Base-by-base conservation (phyloP, 805 yeast genomes). In the Candida bentonensis region DNA sequence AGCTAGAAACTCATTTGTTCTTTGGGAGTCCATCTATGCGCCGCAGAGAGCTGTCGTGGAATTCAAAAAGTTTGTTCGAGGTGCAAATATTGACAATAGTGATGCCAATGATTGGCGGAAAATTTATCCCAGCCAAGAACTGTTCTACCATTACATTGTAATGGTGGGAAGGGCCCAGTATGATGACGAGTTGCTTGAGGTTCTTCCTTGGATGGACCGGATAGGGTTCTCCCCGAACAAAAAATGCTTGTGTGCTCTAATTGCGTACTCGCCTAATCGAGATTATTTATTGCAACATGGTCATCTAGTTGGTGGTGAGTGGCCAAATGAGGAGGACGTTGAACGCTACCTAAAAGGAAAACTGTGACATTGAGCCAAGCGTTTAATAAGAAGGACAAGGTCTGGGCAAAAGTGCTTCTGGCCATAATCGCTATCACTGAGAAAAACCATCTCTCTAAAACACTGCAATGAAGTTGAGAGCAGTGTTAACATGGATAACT, bases 1-100 rank as follows among this genome's bases (percentile, higher is more conserved):
- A 0, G 68, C 79, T 3, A 54, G 62, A 49, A 44, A 47, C 34
- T 44, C 49, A 1, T 36, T 47, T 1, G 43, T 69, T 2, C 42
- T 60, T 15, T 79, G 84, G 84, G 75, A 65, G 7, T 60, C 61
- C 1, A 42, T 67, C 33, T 71, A 61, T 43, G 82, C 87, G 0
- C 65, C 79, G 1, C 84, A 79, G 51, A 64, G 76, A 22, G 78
- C 82, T 0, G 65, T 77, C 2, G 68, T 65, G 30, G 83, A 79
- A 54, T 73, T 79, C 58, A 68, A 73, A 46, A 48, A 48, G 22
- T 57, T 60, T 51, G 64, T 67, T 1, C 61, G 71, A 34, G 68
- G 59, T n/a, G 51, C 63, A 0, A 48, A 46, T 22, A 51, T 53
- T 1, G 67, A 62, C 44, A 53, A 51, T n/a, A 45, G 51, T 3